These are phyloP conservation scores for Camellia oleifera DNA, from an alignment of 179 eudicot species.

Conservation along the genomic window DNA sequence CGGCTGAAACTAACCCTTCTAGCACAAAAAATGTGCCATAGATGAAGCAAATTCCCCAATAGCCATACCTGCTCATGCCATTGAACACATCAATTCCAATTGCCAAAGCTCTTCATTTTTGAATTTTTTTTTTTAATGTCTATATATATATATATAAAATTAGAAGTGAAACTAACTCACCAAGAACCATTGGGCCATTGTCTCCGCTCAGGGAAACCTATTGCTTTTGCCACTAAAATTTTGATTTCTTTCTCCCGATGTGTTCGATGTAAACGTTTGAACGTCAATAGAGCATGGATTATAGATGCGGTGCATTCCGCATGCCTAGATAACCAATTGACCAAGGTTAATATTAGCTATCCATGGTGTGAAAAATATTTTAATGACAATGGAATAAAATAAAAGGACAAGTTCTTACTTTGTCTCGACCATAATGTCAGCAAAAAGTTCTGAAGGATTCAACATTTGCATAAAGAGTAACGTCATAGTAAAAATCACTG, in stretches of 20 bases:
- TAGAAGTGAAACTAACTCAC: slow-evolving; percentile 9
- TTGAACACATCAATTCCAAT: background rate
- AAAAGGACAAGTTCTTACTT: slow-evolving; percentile 4
- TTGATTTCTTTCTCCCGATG: slow-evolving; percentile 44
- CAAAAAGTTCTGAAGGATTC: slow-evolving; percentile 22
- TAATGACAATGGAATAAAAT: too few species aligned
- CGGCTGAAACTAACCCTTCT: slow-evolving; percentile 20
- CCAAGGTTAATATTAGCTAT: background rate
- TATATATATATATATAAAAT: background rate
- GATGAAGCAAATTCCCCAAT: slow-evolving; percentile 34
- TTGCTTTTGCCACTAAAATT: slow-evolving; percentile 25
- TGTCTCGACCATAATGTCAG: slow-evolving; percentile 8
- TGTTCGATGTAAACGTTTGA: slow-evolving; percentile 28
- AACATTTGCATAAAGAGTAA: slow-evolving; percentile 7
- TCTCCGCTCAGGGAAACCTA: slow-evolving; percentile 26
- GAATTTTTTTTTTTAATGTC: too few species aligned
- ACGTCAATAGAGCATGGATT: slow-evolving; percentile 37
- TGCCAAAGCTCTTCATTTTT: background rate
- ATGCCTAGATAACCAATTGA: slow-evolving; percentile 26
- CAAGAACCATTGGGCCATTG: slow-evolving; percentile 47
- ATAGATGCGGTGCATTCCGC: slow-evolving; percentile 51
- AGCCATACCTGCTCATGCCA: slow-evolving; percentile 16
- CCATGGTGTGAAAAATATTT: background rate
- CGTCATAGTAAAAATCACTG: too few species aligned
- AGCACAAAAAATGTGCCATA: slow-evolving; percentile 28